These are phyloP conservation scores for Centaurea solstitialis DNA, from an alignment of 129 eudicot genomes.

Conservation along the genomic window DNA sequence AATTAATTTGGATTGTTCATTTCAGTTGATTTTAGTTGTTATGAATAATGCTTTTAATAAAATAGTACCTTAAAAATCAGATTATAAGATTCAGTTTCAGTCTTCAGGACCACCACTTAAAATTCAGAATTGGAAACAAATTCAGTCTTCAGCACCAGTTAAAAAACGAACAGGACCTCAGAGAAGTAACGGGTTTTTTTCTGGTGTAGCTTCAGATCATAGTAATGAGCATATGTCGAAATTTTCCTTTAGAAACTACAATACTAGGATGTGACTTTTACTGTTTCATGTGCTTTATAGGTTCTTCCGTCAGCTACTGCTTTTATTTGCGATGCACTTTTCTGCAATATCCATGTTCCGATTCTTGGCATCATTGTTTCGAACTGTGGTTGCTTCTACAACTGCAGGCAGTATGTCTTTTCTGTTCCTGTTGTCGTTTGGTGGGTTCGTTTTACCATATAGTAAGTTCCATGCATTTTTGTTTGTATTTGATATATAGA, in stretches of 20 bases:
- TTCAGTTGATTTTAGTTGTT: no score
- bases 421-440: constrained; percentile 44
- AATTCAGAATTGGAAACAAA: no score
- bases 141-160: no score
- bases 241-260: not conserved
- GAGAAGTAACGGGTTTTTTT: not conserved
- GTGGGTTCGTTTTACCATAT: constrained; percentile 69
- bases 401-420: constrained; percentile 51
- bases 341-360: constrained; percentile 57
- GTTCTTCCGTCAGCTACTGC: constrained; percentile 57
- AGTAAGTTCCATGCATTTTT: constrained; percentile 35
- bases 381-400: constrained; percentile 50
- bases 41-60: no score
- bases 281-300: constrained; percentile 28
- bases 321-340: constrained; percentile 50
- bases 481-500: constrained; percentile 5
- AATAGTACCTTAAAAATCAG: no score
- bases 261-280: not conserved
- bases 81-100: no score
- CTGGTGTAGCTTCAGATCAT: not conserved
- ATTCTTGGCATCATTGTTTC: constrained; percentile 59
- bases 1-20: no score
- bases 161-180: no score
- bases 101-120: no score
- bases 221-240: not conserved